Conservation (phyloP, 768 basidiomycete genomes). For the Hygrocybe punicea region DNA sequence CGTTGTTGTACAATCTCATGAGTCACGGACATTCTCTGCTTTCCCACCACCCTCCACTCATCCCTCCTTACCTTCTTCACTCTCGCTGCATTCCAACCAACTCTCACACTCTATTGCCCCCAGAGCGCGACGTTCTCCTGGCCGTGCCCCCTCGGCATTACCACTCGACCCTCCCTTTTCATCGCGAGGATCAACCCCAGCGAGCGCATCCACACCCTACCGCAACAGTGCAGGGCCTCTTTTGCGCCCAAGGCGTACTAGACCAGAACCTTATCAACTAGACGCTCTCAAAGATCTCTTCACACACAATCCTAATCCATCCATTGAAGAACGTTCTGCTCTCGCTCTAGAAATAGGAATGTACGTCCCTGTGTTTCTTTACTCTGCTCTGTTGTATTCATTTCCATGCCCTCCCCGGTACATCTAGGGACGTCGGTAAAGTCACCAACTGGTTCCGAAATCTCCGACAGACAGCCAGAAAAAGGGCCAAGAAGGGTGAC, state of each 20-base stretch:
- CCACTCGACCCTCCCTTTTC: background rate
- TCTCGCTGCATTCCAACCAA: slow-evolving; percentile 36
- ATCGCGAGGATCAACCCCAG: slow-evolving; percentile 37
- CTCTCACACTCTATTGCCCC: slow-evolving; percentile 29
- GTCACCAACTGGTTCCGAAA: slow-evolving; percentile 90
- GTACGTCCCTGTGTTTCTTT: slow-evolving; percentile 37
- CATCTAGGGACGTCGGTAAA: slow-evolving; percentile 68
- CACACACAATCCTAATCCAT: slow-evolving; percentile 64
- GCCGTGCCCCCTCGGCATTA: slow-evolving; percentile 24
- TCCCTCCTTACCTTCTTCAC: slow-evolving; percentile 35
- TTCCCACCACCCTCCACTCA: slow-evolving; percentile 50
- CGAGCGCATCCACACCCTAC: slow-evolving; percentile 47
- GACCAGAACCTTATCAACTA: slow-evolving; percentile 77
- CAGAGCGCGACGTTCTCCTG: slow-evolving; percentile 34
- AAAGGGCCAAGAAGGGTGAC: slow-evolving; percentile 56
- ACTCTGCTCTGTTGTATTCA: background rate
- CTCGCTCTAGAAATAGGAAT: slow-evolving; percentile 77
- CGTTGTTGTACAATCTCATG: slow-evolving; percentile 32
- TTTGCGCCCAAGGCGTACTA: slow-evolving; percentile 63
- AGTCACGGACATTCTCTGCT: slow-evolving; percentile 43
- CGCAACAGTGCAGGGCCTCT: slow-evolving; percentile 37
- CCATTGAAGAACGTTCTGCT: slow-evolving; percentile 74
- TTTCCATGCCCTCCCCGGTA: background rate
- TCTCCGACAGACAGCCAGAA: slow-evolving; percentile 75
- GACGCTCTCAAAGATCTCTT: slow-evolving; percentile 70